Conservation (phyloP, 345 rosid species). For the Boechera retrofracta region DNA sequence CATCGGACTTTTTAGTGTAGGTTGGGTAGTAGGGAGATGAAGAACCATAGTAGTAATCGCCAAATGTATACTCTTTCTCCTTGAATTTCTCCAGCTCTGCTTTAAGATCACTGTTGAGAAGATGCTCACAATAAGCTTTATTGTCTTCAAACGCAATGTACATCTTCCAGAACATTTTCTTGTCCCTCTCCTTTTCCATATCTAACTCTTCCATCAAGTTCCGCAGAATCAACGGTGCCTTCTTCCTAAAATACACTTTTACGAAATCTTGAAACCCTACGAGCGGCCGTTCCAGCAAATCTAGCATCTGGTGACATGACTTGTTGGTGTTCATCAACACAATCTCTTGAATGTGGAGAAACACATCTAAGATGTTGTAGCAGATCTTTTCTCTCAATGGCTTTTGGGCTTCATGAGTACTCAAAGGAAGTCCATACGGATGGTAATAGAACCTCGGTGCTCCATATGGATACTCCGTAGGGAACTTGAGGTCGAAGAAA, state of each 20-base stretch:
- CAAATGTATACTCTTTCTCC: slow-evolving; percentile 26
- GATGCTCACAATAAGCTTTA: slow-evolving; percentile 36
- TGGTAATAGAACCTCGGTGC: slow-evolving; percentile 37
- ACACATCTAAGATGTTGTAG: slow-evolving; percentile 38
- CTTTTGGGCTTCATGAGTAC: background rate
- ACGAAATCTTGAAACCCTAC: slow-evolving; percentile 39
- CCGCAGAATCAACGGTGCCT: slow-evolving; percentile 28
- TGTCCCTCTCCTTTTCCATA: slow-evolving; percentile 35
- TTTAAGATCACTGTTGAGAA: slow-evolving; percentile 34
- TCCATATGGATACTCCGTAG: slow-evolving; percentile 29
- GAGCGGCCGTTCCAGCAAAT: slow-evolving; percentile 30
- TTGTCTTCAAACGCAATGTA: slow-evolving; percentile 41
- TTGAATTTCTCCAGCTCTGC: slow-evolving; percentile 29
- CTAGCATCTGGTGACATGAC: slow-evolving; percentile 40
- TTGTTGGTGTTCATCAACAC: slow-evolving; percentile 35
- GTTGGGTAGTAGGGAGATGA: slow-evolving; percentile 26
- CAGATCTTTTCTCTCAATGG: background rate
- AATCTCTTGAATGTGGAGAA: slow-evolving; percentile 37
- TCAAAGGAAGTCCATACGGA: slow-evolving; percentile 35
- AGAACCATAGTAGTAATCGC: slow-evolving; percentile 8
- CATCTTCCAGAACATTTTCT: slow-evolving; percentile 32
- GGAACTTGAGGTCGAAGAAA: slow-evolving; percentile 41
- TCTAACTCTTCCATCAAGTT: slow-evolving; percentile 36
- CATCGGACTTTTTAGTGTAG: slow-evolving; percentile 22
- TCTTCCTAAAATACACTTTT: slow-evolving; percentile 36